phyloP scores from a whole-genome alignment of 371 early-diverging fungal genomes.

The Umbelopsis sp. region DNA sequence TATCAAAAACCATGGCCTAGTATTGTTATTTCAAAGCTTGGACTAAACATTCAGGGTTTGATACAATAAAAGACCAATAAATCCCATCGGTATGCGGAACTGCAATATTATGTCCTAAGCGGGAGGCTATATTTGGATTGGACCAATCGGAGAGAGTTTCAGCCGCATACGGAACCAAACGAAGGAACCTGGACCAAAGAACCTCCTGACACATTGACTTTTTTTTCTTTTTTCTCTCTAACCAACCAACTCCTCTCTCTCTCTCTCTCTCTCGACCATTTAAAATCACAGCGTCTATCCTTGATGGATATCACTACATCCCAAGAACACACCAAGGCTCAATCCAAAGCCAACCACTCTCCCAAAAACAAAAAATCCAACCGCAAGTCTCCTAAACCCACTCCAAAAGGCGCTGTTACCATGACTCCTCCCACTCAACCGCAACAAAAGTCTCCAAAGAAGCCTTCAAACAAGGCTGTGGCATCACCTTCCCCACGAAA shows the following conservation, averaged over 20 bases:
- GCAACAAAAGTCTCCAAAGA: constrained; percentile 2
- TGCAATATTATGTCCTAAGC: neutral
- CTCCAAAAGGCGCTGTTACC: neutral
- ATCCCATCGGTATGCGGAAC: no score
- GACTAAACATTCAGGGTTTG: no score
- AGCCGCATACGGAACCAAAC: constrained; percentile 1
- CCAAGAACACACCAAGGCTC: neutral
- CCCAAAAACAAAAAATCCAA: neutral
- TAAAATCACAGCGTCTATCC: neutral
- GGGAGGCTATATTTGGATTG: neutral
- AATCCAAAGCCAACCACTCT: neutral
- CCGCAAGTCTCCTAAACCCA: neutral
- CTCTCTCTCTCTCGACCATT: neutral
- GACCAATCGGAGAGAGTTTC: constrained; percentile 10
- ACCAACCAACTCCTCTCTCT: neutral
- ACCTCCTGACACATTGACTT: constrained; percentile 2
- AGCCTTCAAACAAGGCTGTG: neutral
- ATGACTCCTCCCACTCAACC: neutral
- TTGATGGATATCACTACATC: neutral
- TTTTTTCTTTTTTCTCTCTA: neutral
- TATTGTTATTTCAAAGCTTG: no score
- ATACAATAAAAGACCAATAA: no score
- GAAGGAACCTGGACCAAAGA: neutral
- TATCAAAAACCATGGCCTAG: no score
- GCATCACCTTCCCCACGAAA: neutral